Percentiles rank a stretch among this genome's conserved stretches.
These are phyloP conservation scores for Spergularia azorica DNA, from an alignment of 179 eudicot species.

Conservation along the genomic window DNA sequence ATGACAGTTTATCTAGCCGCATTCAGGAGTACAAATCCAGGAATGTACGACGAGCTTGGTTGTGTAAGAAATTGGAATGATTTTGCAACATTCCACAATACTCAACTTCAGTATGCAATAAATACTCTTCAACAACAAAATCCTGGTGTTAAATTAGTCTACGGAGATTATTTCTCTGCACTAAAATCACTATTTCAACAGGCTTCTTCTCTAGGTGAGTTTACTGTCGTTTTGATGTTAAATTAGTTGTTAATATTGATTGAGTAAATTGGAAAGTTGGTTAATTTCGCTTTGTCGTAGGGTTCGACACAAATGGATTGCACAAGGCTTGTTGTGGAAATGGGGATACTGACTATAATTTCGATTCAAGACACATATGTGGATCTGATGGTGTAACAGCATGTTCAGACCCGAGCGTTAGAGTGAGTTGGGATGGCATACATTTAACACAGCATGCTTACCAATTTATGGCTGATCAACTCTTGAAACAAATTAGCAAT, in stretches of 20 bases:
- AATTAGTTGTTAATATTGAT: neutral
- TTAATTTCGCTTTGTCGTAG: constrained; percentile 6
- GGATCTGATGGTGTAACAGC: constrained; percentile 5
- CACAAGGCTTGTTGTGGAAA: constrained; percentile 22
- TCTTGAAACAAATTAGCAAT: neutral
- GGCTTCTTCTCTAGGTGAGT: constrained; percentile 20
- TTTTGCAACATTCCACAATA: constrained; percentile 11
- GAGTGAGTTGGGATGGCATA: constrained; percentile 33
- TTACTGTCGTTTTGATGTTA: neutral
- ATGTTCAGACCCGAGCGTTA: constrained; percentile 18
- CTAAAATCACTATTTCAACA: neutral
- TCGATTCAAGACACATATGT: neutral
- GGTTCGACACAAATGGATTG: constrained; percentile 20
- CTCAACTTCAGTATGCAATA: constrained; percentile 13
- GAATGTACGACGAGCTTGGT: constrained; percentile 8
- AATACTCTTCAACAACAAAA: constrained; percentile 13
- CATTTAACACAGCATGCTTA: constrained; percentile 29
- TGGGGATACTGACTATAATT: constrained; percentile 2
- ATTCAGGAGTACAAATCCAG: neutral
- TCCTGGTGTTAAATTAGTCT: constrained; percentile 14
- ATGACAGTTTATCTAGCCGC: constrained; percentile 13
- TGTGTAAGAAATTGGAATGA: constrained; percentile 22
- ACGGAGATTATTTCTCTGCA: constrained; percentile 19
- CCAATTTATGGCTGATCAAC: constrained; percentile 11
- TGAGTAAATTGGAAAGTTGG: neutral